These are phyloP conservation scores for Fusarium temperatum DNA, from an alignment of 2,329 filamentous ascomycete genomes.

Conservation along the genomic window DNA sequence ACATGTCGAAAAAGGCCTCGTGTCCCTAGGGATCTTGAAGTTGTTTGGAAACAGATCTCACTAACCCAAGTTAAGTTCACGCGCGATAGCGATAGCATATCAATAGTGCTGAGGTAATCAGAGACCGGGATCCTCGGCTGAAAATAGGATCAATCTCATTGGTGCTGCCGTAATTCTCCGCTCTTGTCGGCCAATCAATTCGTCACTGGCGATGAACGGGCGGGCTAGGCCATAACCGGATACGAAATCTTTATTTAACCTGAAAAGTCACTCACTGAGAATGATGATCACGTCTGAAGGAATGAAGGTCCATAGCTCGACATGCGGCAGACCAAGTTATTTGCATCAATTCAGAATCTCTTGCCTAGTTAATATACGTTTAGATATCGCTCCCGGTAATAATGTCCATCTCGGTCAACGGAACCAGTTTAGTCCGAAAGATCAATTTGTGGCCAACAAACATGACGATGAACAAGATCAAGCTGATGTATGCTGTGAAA, in stretches of 20 bases:
- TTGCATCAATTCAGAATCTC: background rate
- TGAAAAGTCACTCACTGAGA: background rate
- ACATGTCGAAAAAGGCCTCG: constrained; percentile 14
- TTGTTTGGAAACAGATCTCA: constrained; percentile 9
- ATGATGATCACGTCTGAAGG: background rate
- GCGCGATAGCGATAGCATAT: constrained; percentile 4
- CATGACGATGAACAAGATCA: constrained; percentile 28
- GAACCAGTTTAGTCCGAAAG: constrained; percentile 20
- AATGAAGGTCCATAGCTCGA: background rate
- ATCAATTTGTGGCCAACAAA: constrained; percentile 33
- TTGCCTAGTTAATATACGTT: too few relatives aligned
- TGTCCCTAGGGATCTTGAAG: background rate
- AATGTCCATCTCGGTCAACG: constrained; percentile 9
- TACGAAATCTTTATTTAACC: background rate
- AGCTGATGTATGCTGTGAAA: constrained; percentile 31
- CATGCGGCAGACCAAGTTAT: too few relatives aligned
- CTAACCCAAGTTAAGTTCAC: background rate
- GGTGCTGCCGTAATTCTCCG: background rate
- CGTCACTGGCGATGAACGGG: background rate
- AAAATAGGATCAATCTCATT: background rate
- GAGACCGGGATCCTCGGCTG: constrained; percentile 17
- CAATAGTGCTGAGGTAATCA: constrained; percentile 16
- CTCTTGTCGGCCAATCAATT: background rate
- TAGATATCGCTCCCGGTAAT: constrained; percentile 2
- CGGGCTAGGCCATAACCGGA: background rate